These are phyloP conservation scores for Podosphaera fusca DNA, from an alignment of 2,329 filamentous ascomycete genomes.

Conservation along the genomic window DNA sequence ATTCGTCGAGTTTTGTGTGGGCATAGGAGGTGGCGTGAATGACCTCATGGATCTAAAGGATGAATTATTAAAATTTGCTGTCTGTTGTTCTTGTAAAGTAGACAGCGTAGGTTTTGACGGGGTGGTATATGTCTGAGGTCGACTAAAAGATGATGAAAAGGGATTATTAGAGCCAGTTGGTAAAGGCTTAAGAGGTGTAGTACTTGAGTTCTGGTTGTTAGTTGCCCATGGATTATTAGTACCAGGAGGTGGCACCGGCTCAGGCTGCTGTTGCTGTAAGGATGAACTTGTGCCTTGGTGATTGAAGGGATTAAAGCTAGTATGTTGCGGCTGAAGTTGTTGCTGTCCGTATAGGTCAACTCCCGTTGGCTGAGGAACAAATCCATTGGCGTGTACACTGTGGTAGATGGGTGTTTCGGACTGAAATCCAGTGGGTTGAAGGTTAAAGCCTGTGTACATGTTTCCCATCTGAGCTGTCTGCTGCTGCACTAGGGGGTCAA, in stretches of 20 bases:
- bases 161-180: constrained; percentile 96
- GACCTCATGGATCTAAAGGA: constrained; percentile 28
- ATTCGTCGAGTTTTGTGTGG: constrained; percentile 18
- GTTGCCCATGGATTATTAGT: constrained; percentile 89
- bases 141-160: constrained; percentile 55
- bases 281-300: constrained; percentile 18
- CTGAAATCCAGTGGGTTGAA: constrained; percentile 19
- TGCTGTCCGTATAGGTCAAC: constrained; percentile 46
- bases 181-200: constrained; percentile 50
- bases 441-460: constrained; percentile 23
- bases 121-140: constrained; percentile 28
- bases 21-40: constrained; percentile 21
- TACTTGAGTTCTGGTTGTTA: constrained; percentile 24
- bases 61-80: constrained; percentile 25
- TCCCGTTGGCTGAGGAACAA: constrained; percentile 41
- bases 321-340: constrained; percentile 27
- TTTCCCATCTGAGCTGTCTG: constrained; percentile 48
- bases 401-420: constrained; percentile 38
- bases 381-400: constrained; percentile 48
- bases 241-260: constrained; percentile 45
- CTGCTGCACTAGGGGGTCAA: constrained; percentile 58
- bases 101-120: constrained; percentile 47
- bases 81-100: constrained; percentile 65
- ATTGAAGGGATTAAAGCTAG: constrained; percentile 31
- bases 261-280: constrained; percentile 23